Evolutionary conservation across 169 alveolate genomes (phyloP), one percentile per base, ranked within the genome.

Genomic region (Eimeria falciformis): DNA sequence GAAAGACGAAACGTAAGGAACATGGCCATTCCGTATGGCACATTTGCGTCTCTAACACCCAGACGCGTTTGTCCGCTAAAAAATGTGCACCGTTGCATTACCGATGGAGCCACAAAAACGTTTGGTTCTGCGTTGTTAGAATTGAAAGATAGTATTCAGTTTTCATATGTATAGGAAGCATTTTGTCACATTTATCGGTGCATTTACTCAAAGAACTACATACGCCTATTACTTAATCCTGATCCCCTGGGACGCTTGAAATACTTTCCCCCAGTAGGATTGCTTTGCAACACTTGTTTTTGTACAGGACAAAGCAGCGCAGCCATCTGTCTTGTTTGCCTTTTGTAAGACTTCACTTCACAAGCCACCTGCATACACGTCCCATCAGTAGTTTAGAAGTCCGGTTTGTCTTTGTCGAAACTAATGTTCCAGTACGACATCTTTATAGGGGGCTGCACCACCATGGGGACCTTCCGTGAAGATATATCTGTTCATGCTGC

Each of bases 321-420:
- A 53, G 90, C 77, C 90, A 81, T 81, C 56, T 81, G 77, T 81
- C 90, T 81, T 81, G 90, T 77, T 56, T 81, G 90, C 90, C 90
- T 81, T 81, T 81, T 81, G 90, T 81, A 56, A 81, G 90, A 33
- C 27, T 14, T 62, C 25, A 9, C 21, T 11, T 2, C 25, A 1
- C 75, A 1, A 17, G 18, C 75, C 23, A 62, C 18, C 75, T 53
- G 65, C 65, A 1, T 53, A 53, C 25, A 33, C 40, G 40, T 0
- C 40, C 40, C 40, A 33, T 33, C 40, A 33, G 40, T 33, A 33
- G 40, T 33, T 33, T 2, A 33, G 0, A 33, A 33, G 40, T 33
- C 40, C 40, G 2, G 40, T 33, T 33, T 33, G 40, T 33, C 2
- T 2, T 33, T 33, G 40, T 33, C 40, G 40, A 33, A 33, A 33